Percentiles rank a stretch among this genome's conserved stretches.
phyloP scores from a whole-genome alignment of 2,329 filamentous ascomycete genomes.

The Aureobasidium sp. region DNA sequence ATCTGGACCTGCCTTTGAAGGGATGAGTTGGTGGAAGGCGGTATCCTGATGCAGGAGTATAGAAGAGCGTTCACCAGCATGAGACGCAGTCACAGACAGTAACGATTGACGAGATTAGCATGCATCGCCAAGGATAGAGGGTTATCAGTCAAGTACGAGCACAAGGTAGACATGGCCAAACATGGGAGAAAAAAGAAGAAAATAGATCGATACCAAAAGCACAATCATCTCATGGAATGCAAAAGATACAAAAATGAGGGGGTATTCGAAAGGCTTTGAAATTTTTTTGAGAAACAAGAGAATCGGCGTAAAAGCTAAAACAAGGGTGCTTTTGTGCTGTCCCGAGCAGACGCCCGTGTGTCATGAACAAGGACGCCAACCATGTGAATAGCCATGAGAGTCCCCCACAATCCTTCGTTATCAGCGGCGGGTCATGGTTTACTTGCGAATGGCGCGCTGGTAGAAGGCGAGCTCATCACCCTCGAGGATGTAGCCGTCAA shows the following conservation, averaged over 20 bases:
- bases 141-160: too few species aligned
- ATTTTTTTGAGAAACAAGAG: conserved; percentile 14
- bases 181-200: not conserved
- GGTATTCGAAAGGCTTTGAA: conserved; percentile 5
- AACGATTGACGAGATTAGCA: too few species aligned
- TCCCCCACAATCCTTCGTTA: conserved; percentile 9
- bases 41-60: too few species aligned
- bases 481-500: conserved; percentile 97
- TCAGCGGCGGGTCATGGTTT: conserved; percentile 40
- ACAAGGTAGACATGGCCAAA: not conserved
- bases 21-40: too few species aligned
- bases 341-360: conserved; percentile 5
- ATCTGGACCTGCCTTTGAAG: conserved; percentile 39
- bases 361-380: conserved; percentile 18
- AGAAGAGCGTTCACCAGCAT: too few species aligned
- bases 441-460: conserved; percentile 99
- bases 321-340: conserved; percentile 16
- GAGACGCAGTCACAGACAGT: too few species aligned
- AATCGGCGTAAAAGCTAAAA: conserved; percentile 7
- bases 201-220: not conserved
- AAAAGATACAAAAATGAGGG: not conserved
- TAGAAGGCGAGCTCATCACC: conserved; percentile 99
- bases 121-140: too few species aligned
- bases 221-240: conserved; percentile 8
- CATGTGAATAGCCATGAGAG: conserved; percentile 8